phyloP scores from a whole-genome alignment of 2,329 filamentous ascomycete genomes.

The Proliferodiscus dingleyae region DNA sequence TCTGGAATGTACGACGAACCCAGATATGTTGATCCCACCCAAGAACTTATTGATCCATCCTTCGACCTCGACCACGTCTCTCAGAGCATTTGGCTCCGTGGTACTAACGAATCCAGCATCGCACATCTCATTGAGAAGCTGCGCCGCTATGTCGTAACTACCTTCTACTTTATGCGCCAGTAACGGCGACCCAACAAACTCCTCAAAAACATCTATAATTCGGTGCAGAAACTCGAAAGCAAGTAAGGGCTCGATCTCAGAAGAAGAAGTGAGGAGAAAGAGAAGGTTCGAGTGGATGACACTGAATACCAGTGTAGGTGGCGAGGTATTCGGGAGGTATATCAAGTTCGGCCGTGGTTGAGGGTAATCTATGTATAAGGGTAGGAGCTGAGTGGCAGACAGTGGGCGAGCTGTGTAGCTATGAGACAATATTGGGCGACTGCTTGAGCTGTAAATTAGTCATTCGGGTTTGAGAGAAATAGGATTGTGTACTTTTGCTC shows the following conservation, averaged over 20 bases:
- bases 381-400: conserved; percentile 68
- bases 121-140: conserved; percentile 92
- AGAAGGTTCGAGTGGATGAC: conserved; percentile 82
- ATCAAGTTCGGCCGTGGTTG: conserved; percentile 78
- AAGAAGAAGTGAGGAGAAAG: conserved; percentile 77
- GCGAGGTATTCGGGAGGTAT: conserved; percentile 75
- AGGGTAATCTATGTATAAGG: conserved; percentile 81
- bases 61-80: conserved; percentile 88
- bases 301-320: conserved; percentile 84
- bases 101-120: conserved; percentile 86
- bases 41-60: conserved; percentile 85
- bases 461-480: conserved; percentile 8
- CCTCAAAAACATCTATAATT: conserved; percentile 85
- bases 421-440: conserved; percentile 81
- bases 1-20: conserved; percentile 42
- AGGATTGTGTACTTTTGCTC: conserved; percentile 70
- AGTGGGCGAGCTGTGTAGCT: conserved; percentile 80
- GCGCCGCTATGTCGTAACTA: conserved; percentile 89
- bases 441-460: conserved; percentile 38
- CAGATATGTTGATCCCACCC: conserved; percentile 78
- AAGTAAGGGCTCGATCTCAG: conserved; percentile 82
- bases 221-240: conserved; percentile 93
- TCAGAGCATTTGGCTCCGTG: conserved; percentile 87
- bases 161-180: conserved; percentile 81
- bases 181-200: conserved; percentile 85